Conservation (phyloP, 306 rosid genomes). For the Vigna angularis region DNA sequence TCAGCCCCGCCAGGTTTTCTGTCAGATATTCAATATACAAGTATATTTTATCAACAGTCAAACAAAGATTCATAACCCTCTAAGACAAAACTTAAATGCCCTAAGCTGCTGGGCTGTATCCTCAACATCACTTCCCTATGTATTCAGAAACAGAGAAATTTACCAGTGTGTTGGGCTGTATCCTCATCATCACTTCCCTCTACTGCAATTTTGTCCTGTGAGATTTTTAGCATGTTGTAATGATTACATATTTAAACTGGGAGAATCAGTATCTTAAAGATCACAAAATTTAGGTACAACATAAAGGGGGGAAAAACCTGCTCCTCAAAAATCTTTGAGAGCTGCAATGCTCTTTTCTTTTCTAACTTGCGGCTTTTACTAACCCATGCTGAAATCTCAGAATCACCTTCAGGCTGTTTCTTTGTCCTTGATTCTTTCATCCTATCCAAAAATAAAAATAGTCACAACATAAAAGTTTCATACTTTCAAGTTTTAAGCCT, state of each 20-base stretch:
- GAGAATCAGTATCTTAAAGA: conserved; percentile 24
- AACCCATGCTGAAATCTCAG: conserved; percentile 87
- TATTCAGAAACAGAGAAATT: conserved; percentile 15
- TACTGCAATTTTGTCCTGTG: conserved; percentile 78
- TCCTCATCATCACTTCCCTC: conserved; percentile 88
- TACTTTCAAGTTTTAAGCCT: not conserved
- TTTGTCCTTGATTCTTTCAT: conserved; percentile 80
- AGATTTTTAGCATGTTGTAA: conserved; percentile 36
- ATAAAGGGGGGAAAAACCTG: conserved; percentile 59
- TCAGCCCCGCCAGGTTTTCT: conserved; percentile 85
- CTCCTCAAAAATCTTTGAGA: conserved; percentile 88
- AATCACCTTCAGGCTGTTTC: conserved; percentile 69
- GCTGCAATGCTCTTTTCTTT: conserved; percentile 78
- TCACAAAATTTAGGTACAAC: conserved; percentile 2
- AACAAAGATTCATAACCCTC: conserved; percentile 21
- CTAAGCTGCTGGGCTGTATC: conserved; percentile 43
- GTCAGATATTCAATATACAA: conserved; percentile 41
- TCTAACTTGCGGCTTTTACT: conserved; percentile 80
- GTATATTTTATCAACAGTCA: conserved; percentile 35
- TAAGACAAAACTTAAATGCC: conserved; percentile 6
- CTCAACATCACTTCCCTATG: conserved; percentile 77
- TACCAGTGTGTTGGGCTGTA: conserved; percentile 59
- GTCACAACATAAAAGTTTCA: conserved; percentile 29
- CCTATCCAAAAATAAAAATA: conserved; percentile 50
- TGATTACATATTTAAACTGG: conserved; percentile 33